Conservation (phyloP, 2,329 filamentous ascomycete species). For the Fusarium coicis region DNA sequence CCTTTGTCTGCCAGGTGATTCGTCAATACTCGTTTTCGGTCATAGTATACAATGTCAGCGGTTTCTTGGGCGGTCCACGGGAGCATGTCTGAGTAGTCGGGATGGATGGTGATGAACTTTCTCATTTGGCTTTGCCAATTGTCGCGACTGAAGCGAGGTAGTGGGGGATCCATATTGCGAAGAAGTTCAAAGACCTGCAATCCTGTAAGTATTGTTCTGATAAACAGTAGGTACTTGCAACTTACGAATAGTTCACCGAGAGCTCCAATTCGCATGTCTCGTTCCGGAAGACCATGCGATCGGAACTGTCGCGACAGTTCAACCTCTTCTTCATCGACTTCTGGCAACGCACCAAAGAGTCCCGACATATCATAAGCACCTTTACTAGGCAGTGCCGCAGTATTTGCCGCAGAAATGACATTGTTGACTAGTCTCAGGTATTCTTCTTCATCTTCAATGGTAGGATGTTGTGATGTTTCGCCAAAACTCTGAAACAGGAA, state of each 20-base stretch:
- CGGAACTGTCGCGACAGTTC: constrained; percentile 14
- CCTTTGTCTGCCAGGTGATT: constrained; percentile 48
- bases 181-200: constrained; percentile 57
- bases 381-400: neutral
- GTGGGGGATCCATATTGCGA: constrained; percentile 36
- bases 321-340: constrained; percentile 10
- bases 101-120: constrained; percentile 51
- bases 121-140: constrained; percentile 64
- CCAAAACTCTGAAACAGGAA: constrained; percentile 21
- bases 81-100: constrained; percentile 53
- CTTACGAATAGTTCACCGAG: constrained; percentile 37
- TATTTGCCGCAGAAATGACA: constrained; percentile 11
- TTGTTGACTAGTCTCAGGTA: constrained; percentile 20
- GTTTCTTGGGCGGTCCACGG: constrained; percentile 57
- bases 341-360: constrained; percentile 21
- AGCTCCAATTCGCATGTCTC: constrained; percentile 32
- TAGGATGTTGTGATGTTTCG: neutral
- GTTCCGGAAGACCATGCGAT: constrained; percentile 4
- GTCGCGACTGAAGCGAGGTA: constrained; percentile 49
- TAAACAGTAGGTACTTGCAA: neutral
- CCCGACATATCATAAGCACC: constrained; percentile 1
- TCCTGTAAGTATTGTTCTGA: neutral
- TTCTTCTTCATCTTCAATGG: constrained; percentile 15
- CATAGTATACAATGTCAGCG: constrained; percentile 59
- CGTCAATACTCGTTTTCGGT: constrained; percentile 50